phyloP scores from a whole-genome alignment of 2,329 filamentous ascomycete species.

The Geoglossum cookeanum region DNA sequence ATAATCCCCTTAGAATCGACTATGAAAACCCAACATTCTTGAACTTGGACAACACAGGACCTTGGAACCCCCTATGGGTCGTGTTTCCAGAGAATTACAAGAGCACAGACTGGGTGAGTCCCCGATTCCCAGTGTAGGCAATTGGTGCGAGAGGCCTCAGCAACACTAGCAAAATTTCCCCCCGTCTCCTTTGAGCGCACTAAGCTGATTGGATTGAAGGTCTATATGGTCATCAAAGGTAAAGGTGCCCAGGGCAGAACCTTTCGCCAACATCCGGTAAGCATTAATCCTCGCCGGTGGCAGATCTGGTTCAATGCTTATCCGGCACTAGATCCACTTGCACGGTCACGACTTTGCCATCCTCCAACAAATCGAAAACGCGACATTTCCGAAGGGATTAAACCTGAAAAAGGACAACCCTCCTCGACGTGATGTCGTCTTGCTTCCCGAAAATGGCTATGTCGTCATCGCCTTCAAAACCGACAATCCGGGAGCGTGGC shows the following conservation, averaged over 20 bases:
- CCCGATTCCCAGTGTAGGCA: not conserved
- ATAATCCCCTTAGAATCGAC: not conserved
- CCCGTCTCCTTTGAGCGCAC: not conserved
- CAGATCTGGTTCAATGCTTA: not conserved
- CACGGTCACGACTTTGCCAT: conserved; percentile 57
- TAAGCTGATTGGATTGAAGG: not conserved
- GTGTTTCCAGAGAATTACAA: not conserved
- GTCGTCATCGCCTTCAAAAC: conserved; percentile 27
- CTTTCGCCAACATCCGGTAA: not conserved
- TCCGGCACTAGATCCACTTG: conserved; percentile 42
- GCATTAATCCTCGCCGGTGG: conserved; percentile 4
- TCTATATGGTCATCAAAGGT: not conserved
- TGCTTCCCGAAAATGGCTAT: conserved; percentile 25
- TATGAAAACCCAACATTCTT: not conserved
- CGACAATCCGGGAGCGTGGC: conserved; percentile 35
- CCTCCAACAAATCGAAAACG: conserved; percentile 7
- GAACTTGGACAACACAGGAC: not conserved
- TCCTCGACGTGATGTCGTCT: conserved; percentile 31
- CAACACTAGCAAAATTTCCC: not conserved
- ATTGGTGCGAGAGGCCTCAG: not conserved
- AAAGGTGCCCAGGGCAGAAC: not conserved
- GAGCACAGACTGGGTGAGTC: not conserved
- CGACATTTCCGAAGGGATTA: not conserved
- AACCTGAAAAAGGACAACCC: conserved; percentile 22
- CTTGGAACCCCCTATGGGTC: not conserved